Percentiles rank a stretch among this genome's conserved stretches.
Evolutionary conservation across 768 basidiomycete genomes (phyloP).

Genomic region (Strobilomyces dryophilus): DNA sequence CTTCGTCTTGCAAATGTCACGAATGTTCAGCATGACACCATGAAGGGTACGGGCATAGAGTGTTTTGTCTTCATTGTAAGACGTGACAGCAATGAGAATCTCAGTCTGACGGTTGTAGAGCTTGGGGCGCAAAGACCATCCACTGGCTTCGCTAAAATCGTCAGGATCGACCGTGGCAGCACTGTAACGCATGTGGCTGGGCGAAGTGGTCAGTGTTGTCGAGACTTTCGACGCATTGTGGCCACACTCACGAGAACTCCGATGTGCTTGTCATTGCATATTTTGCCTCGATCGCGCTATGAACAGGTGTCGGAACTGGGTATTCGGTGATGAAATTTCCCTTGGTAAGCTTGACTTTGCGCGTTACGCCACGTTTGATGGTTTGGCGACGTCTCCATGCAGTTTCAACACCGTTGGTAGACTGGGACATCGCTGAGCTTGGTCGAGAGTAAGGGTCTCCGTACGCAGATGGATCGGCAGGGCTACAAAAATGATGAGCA

Average conservation of each 20-base stretch:
- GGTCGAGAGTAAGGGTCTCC: slow-evolving; percentile 68
- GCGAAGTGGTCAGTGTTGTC: not conserved
- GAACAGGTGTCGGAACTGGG: slow-evolving; percentile 79
- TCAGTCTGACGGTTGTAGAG: slow-evolving; percentile 89
- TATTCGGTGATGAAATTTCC: slow-evolving; percentile 94
- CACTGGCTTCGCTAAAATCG: slow-evolving; percentile 73
- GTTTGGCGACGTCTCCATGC: slow-evolving; percentile 79
- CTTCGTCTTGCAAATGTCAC: slow-evolving; percentile 95
- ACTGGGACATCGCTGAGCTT: slow-evolving; percentile 47
- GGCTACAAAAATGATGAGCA: slow-evolving; percentile 27
- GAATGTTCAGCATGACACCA: slow-evolving; percentile 96
- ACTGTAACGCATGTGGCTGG: slow-evolving; percentile 86
- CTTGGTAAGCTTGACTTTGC: slow-evolving; percentile 88
- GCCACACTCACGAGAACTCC: slow-evolving; percentile 78
- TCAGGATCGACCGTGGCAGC: slow-evolving; percentile 92
- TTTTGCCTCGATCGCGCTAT: slow-evolving; percentile 76
- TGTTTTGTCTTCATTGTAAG: slow-evolving; percentile 90
- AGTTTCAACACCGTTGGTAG: slow-evolving; percentile 54
- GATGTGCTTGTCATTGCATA: slow-evolving; percentile 70
- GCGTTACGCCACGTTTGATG: slow-evolving; percentile 90
- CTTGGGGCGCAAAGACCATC: slow-evolving; percentile 82
- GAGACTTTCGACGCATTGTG: not conserved
- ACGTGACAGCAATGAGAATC: slow-evolving; percentile 89
- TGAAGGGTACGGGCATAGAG: slow-evolving; percentile 91
- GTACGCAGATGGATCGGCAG: slow-evolving; percentile 53